Evolutionary conservation across 805 yeast species (phyloP).

Genomic region (Saccharomycopsis fibuligera): DNA sequence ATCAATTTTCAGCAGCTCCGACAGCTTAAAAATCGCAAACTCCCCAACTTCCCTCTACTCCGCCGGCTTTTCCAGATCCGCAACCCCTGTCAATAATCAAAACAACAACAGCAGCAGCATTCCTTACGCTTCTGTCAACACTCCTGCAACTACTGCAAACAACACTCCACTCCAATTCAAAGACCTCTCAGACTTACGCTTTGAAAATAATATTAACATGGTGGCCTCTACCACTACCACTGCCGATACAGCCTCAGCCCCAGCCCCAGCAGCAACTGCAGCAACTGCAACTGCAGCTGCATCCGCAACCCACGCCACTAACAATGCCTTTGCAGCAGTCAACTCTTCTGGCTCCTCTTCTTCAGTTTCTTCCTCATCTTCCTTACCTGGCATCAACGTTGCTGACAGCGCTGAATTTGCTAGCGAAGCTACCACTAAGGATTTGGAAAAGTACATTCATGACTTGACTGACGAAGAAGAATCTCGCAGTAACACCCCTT

Average conservation of each 20-base stretch:
- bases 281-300: background rate
- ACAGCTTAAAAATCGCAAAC: constrained; percentile 7
- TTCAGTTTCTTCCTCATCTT: background rate
- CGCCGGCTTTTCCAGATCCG: constrained; percentile 14
- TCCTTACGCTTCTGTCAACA: background rate
- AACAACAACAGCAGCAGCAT: background rate
- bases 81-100: constrained; percentile 13
- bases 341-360: constrained; percentile 1
- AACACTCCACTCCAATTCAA: constrained; percentile 18
- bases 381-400: constrained; percentile 7
- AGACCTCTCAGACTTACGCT: too few species aligned
- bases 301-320: background rate
- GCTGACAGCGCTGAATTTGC: too few species aligned
- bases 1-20: constrained; percentile 8
- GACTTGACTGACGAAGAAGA: constrained; percentile 5
- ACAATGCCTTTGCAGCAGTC: constrained; percentile 6
- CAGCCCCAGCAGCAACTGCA: too few species aligned
- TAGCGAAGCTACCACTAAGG: constrained; percentile 1
- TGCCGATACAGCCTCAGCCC: too few species aligned
- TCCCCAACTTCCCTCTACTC: constrained; percentile 18
- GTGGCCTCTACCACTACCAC: too few species aligned
- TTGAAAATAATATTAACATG: too few species aligned
- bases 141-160: constrained; percentile 17
- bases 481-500: background rate
- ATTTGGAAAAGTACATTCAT: constrained; percentile 17